Evolutionary conservation across 106 monocot genomes (phyloP), one percentile per base, ranked within the genome.

Genomic region (Allium fistulosum): DNA sequence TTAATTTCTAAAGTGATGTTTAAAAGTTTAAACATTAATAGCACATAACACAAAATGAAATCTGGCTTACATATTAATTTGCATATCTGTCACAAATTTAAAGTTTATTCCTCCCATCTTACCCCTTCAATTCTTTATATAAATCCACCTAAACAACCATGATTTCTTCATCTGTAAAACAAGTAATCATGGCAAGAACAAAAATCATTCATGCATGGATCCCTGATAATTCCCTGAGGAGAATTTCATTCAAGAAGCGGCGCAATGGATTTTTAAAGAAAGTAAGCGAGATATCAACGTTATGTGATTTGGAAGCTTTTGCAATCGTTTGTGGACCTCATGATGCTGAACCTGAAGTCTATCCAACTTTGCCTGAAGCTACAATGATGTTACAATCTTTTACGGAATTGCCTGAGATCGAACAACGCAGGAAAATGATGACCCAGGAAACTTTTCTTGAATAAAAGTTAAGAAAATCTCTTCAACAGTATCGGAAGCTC

Each of bases 191-290:
- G 72, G 51, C 72, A 17, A 72, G 72, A 53, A 72, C 52, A 49
- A 72, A 53, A 17, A 10, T 62, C 8, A 62, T 13, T 17, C 62
- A 62, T 52, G 50, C 62, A 28, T 72, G 11, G 46, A 72, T 72
- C 52, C 26, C 48, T 63, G 46, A 72, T 26, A 50, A 72, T 2
- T 61, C 71, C 22, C 11, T 45, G 3, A 51, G 72, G 9, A 61
- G 72, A 11, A 52, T 61, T 9, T 53, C 72, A 5, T 50, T 72
- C 16, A 72, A 53, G 62, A 72, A 72, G 51, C 72, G 72, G 7
- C 62, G 50, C 8, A 72, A 63, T 51, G 62, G 72, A 13, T 50
- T 72, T 26, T n/a, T 72, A 28, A 72, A 72, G 72, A 72, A 72
- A 26, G 51, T 72, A 37, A 62, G 52, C 9, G 72, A 72, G 62